phyloP scores from a whole-genome alignment of 116 monocot species.

The Thalassia testudinum region DNA sequence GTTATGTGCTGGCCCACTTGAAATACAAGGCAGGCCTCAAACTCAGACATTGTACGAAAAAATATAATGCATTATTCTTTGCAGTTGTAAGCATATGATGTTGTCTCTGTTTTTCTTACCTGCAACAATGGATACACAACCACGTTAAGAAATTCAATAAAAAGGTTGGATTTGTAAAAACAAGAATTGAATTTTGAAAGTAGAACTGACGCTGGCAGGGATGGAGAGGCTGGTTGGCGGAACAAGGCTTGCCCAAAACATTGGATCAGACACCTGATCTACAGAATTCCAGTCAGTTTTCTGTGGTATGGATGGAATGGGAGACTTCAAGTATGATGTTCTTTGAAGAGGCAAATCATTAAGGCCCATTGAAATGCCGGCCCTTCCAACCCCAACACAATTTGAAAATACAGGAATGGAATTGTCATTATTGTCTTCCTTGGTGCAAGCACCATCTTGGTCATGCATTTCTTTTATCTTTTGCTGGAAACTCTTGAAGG shows the following conservation, averaged over 20 bases:
- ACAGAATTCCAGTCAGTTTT: constrained; percentile 49
- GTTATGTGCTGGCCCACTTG: too few species aligned
- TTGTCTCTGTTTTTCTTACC: constrained; percentile 13
- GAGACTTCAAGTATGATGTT: constrained; percentile 13
- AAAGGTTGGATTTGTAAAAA: neutral
- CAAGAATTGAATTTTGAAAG: neutral
- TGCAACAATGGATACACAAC: constrained; percentile 6
- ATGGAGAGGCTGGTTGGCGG: constrained; percentile 31
- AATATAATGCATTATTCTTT: constrained; percentile 1
- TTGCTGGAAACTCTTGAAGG: constrained; percentile 68
- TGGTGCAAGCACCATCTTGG: constrained; percentile 3
- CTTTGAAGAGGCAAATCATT: constrained; percentile 24
- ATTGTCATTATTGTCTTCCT: constrained; percentile 29
- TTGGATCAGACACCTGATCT: constrained; percentile 47
- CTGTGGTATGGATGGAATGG: constrained; percentile 12
- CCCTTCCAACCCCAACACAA: constrained; percentile 21
- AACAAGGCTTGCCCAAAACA: constrained; percentile 53
- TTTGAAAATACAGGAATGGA: constrained; percentile 13
- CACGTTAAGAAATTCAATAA: neutral
- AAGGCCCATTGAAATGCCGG: constrained; percentile 17
- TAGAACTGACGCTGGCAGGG: constrained; percentile 13
- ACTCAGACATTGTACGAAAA: too few species aligned
- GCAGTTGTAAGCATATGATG: constrained; percentile 14
- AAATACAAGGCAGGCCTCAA: too few species aligned
- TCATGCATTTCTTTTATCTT: constrained; percentile 36